These are phyloP conservation scores for Marasmius tenuissimus DNA, from an alignment of 1,284 basidiomycete species.

Conservation along the genomic window DNA sequence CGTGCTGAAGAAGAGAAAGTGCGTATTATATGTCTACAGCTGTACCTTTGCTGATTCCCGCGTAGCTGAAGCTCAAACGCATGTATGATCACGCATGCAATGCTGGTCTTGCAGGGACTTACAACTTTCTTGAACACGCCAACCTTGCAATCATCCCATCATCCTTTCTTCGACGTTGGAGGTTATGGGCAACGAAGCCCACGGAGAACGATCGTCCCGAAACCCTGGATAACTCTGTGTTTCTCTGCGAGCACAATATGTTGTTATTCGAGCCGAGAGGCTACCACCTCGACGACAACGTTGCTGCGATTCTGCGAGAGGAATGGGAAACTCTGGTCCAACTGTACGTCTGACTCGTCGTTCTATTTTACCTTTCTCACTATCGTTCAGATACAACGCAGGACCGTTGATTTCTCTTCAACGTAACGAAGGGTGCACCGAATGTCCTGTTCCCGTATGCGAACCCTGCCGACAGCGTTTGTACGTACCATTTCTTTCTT, in stretches of 20 bases:
- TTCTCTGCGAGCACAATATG: constrained; percentile 66
- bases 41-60: not conserved
- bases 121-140: constrained; percentile 41
- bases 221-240: constrained; percentile 56
- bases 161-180: constrained; percentile 65
- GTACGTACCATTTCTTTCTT: constrained; percentile 33
- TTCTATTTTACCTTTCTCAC: constrained; percentile 10
- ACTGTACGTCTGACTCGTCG: constrained; percentile 43
- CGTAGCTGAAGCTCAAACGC: constrained; percentile 57
- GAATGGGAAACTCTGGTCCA: constrained; percentile 65
- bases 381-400: constrained; percentile 51
- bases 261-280: constrained; percentile 69
- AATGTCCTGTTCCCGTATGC: constrained; percentile 57
- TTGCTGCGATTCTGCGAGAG: constrained; percentile 53
- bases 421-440: constrained; percentile 40
- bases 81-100: constrained; percentile 47
- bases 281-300: constrained; percentile 52
- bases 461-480: constrained; percentile 58
- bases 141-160: constrained; percentile 60
- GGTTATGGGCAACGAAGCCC: constrained; percentile 65
- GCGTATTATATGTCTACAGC: constrained; percentile 4
- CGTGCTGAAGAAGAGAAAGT: constrained; percentile 78
- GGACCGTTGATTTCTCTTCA: constrained; percentile 57
- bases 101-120: constrained; percentile 43
- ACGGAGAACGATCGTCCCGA: constrained; percentile 55